These are phyloP conservation scores for Cyamopsis tetragonoloba DNA, from an alignment of 306 rosid genomes.

Conservation along the genomic window DNA sequence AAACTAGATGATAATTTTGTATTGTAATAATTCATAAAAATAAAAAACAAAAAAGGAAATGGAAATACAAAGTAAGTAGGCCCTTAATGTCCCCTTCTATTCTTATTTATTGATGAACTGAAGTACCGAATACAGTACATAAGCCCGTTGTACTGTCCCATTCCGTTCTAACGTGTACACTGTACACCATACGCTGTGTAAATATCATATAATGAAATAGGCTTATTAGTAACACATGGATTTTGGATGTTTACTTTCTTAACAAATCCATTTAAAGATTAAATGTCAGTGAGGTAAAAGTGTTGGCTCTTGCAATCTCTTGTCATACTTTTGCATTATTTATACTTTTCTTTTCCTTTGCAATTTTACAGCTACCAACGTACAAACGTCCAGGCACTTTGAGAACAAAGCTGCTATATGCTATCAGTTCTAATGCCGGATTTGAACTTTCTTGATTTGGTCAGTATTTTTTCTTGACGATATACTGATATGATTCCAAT, in stretches of 20 bases:
- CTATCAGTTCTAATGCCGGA: slow-evolving; percentile 91
- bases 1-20: too few species aligned
- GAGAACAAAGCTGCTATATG: slow-evolving; percentile 83
- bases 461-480: background rate
- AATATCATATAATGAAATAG: slow-evolving; percentile 6
- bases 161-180: too few species aligned
- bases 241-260: slow-evolving; percentile 2
- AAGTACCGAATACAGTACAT: too few species aligned
- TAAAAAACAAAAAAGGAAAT: too few species aligned
- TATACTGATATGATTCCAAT: background rate
- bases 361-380: slow-evolving; percentile 80
- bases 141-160: too few species aligned
- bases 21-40: too few species aligned
- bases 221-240: background rate
- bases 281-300: slow-evolving; percentile 6
- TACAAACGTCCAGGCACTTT: slow-evolving; percentile 85
- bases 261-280: background rate
- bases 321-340: slow-evolving; percentile 17
- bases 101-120: too few species aligned
- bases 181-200: too few species aligned
- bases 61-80: too few species aligned
- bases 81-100: too few species aligned
- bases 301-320: background rate
- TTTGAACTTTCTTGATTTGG: slow-evolving; percentile 82
- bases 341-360: slow-evolving; percentile 16